These are phyloP conservation scores for Pseudophaeomoniella oleicola DNA, from an alignment of 2,329 filamentous ascomycete genomes.

Conservation along the genomic window DNA sequence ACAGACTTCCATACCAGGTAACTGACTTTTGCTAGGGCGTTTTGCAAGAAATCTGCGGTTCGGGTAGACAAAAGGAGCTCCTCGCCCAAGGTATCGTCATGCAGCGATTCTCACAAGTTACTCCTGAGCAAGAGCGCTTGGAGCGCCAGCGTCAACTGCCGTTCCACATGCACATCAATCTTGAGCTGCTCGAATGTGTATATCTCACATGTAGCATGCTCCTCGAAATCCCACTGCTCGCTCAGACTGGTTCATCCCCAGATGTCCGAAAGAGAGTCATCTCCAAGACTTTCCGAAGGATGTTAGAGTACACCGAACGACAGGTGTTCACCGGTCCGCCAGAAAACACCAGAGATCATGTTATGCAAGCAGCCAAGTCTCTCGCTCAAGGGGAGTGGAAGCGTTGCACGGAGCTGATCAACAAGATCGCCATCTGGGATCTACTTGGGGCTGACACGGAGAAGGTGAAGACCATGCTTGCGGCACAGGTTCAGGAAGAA, in stretches of 20 bases:
- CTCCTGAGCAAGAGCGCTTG: slow-evolving; percentile 90
- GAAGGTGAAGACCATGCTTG: slow-evolving; percentile 93
- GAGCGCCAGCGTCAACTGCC: slow-evolving; percentile 95
- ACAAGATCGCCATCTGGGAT: slow-evolving; percentile 99
- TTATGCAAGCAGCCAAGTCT: slow-evolving; percentile 98
- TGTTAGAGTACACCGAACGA: slow-evolving; percentile 98
- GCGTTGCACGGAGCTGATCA: slow-evolving; percentile 84
- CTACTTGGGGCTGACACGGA: slow-evolving; percentile 74
- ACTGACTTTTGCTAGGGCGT: slow-evolving; percentile 49
- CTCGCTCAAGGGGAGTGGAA: slow-evolving; percentile 97
- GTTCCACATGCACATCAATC: slow-evolving; percentile 99
- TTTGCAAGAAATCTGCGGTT: slow-evolving; percentile 94
- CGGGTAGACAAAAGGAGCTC: slow-evolving; percentile 92
- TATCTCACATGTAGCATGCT: slow-evolving; percentile 99
- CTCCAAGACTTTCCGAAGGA: slow-evolving; percentile 97
- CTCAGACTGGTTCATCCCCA: slow-evolving; percentile 89
- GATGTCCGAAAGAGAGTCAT: slow-evolving; percentile 96
- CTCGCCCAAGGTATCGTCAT: slow-evolving; percentile 97
- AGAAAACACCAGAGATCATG: slow-evolving; percentile 96
- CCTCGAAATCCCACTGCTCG: slow-evolving; percentile 90
- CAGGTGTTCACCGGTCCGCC: slow-evolving; percentile 98
- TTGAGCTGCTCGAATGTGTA: slow-evolving; percentile 93
- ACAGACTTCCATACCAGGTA: background rate
- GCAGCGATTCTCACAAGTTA: slow-evolving; percentile 90
- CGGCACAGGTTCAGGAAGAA: slow-evolving; percentile 96